Evolutionary conservation across 306 rosid genomes (phyloP).

Genomic region (Potentilla sterilis): DNA sequence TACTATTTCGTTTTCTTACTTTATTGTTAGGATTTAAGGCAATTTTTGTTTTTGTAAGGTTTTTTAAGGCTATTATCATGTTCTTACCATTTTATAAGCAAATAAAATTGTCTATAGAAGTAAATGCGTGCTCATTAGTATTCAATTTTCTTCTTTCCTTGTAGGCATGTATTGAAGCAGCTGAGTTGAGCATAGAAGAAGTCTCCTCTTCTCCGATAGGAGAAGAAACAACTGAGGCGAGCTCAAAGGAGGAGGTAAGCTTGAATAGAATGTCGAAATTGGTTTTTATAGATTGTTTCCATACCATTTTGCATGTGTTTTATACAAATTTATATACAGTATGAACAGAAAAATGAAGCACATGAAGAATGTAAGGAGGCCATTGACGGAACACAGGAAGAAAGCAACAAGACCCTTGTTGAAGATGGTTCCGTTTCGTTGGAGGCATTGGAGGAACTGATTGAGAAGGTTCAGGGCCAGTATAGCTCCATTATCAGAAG

Average conservation of each 20-base stretch:
- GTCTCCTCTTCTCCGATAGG: conserved; percentile 12
- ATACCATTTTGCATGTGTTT: not conserved
- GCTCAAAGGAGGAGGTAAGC: conserved; percentile 32
- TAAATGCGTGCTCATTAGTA: not conserved
- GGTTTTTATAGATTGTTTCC: conserved; percentile 4
- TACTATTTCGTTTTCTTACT: not conserved
- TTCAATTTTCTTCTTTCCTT: not conserved
- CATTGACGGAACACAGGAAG: conserved; percentile 14
- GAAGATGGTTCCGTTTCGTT: conserved; percentile 10
- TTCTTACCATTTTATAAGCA: too few relatives aligned
- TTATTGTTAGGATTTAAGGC: not conserved
- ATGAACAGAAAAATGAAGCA: conserved; percentile 22
- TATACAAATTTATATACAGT: not conserved
- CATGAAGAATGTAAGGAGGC: conserved; percentile 23
- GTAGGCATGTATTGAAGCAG: conserved; percentile 21
- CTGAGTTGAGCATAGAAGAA: conserved; percentile 11
- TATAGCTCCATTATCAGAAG: conserved; percentile 1
- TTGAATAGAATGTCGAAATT: conserved; percentile 3
- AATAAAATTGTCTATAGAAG: not conserved
- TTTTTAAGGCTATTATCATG: too few relatives aligned
- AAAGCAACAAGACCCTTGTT: conserved; percentile 7
- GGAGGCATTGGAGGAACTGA: conserved; percentile 10
- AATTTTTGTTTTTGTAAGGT: too few relatives aligned
- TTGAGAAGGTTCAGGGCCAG: not conserved
- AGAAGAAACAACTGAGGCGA: conserved; percentile 13